A percentile compares a stretch with the other conserved stretches of the same genome.
Conservation (phyloP, 148 eudicot species). For the Persicaria tinctoria region DNA sequence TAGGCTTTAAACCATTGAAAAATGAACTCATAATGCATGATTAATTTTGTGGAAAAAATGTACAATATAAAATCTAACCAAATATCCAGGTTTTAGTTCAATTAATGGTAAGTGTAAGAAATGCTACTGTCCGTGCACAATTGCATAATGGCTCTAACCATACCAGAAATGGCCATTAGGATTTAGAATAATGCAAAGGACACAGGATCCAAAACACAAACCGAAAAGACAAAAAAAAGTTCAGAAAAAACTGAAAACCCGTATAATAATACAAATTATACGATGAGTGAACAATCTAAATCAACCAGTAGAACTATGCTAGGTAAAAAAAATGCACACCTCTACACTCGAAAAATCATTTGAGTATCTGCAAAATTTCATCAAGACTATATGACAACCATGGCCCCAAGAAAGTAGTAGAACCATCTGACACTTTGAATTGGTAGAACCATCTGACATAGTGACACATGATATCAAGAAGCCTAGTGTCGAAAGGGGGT, state of each 20-base stretch:
- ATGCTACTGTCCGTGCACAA: not conserved
- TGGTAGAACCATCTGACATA: not conserved
- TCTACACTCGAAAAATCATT: not conserved
- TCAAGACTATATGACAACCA: not conserved
- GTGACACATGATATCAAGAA: not conserved
- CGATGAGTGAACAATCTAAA: not conserved
- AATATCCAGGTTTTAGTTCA: not conserved
- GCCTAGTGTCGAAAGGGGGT: not conserved
- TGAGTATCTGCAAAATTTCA: not conserved
- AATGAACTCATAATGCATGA: not conserved
- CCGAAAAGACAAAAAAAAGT: not conserved
- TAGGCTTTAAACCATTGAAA: no score
- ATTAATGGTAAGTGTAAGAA: not conserved
- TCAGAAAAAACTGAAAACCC: not conserved
- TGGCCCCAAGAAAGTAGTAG: not conserved
- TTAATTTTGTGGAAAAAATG: not conserved
- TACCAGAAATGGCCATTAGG: not conserved
- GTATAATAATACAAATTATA: not conserved
- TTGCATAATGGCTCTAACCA: not conserved
- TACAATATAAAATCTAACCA: not conserved
- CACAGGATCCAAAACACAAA: not conserved
- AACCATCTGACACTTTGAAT: no score
- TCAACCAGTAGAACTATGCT: not conserved
- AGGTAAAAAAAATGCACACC: not conserved
- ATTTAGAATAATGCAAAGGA: not conserved